These are phyloP conservation scores for Tritrichomonas musculus DNA, from an alignment of 208 protist species.

Conservation along the genomic window DNA sequence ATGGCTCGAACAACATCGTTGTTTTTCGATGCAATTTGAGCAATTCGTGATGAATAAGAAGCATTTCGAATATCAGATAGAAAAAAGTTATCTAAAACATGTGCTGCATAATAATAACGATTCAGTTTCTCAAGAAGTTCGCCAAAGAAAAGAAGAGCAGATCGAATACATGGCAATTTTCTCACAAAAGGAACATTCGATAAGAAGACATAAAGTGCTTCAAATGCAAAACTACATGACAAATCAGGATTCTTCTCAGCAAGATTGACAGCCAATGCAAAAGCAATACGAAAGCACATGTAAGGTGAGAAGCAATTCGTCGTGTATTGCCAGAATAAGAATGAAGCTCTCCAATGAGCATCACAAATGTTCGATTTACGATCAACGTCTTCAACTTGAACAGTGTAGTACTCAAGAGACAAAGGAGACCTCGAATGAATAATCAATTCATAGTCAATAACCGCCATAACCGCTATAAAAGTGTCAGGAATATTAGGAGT, in stretches of 20 bases:
- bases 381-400: too few relatives aligned
- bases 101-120: neutral
- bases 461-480: neutral
- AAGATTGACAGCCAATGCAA: neutral
- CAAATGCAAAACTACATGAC: neutral
- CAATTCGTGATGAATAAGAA: neutral
- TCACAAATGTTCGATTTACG: neutral
- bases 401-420: neutral
- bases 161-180: neutral
- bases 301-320: neutral
- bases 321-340: neutral
- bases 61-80: neutral
- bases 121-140: neutral
- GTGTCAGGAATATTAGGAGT: neutral
- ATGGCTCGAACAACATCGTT: neutral
- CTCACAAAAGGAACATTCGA: neutral
- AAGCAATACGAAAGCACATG: neutral
- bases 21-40: neutral
- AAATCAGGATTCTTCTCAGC: neutral
- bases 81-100: constrained; percentile 29
- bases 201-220: neutral
- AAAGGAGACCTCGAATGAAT: neutral
- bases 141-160: neutral
- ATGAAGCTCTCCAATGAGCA: neutral
- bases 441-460: neutral